Conservation (phyloP, 2,329 filamentous ascomycete genomes). For the Clonostachys rosea region DNA sequence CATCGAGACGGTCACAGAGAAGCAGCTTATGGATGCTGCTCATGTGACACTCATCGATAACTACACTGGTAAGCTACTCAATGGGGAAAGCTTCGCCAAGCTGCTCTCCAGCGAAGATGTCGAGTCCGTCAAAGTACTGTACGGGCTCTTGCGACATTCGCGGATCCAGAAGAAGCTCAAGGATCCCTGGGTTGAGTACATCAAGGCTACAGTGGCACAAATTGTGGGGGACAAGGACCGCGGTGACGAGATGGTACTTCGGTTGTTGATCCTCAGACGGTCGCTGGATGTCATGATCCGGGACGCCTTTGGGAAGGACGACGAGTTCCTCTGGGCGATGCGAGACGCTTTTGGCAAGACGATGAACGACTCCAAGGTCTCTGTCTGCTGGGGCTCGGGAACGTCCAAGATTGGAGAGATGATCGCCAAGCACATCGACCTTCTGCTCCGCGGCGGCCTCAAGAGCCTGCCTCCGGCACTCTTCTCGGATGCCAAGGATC, state of each 20-base stretch:
- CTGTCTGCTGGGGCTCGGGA: conserved; percentile 69
- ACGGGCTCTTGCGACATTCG: conserved; percentile 69
- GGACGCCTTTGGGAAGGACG: conserved; percentile 71
- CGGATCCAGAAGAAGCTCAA: conserved; percentile 67
- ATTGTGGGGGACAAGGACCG: conserved; percentile 80
- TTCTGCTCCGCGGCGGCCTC: conserved; percentile 79
- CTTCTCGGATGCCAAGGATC: conserved; percentile 55
- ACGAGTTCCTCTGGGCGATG: conserved; percentile 72
- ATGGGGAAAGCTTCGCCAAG: conserved; percentile 62
- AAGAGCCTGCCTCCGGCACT: conserved; percentile 74
- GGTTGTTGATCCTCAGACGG: conserved; percentile 75
- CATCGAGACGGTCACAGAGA: conserved; percentile 78
- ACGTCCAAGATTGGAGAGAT: conserved; percentile 96
- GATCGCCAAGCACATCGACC: conserved; percentile 96
- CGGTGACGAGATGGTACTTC: conserved; percentile 80
- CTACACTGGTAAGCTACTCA: conserved; percentile 62
- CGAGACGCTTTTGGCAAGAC: conserved; percentile 84
- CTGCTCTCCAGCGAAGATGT: conserved; percentile 69
- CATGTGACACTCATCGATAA: conserved; percentile 68
- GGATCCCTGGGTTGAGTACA: conserved; percentile 73
- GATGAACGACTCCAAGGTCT: conserved; percentile 82
- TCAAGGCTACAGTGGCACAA: conserved; percentile 65
- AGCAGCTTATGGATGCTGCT: conserved; percentile 67
- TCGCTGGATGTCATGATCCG: conserved; percentile 73
- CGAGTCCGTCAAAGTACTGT: conserved; percentile 69